A percentile compares a stretch with the other conserved stretches of the same genome.
Evolutionary conservation across 1,139 yeast genomes (phyloP).

Genomic region (Pneumocystis wakefieldiae): DNA sequence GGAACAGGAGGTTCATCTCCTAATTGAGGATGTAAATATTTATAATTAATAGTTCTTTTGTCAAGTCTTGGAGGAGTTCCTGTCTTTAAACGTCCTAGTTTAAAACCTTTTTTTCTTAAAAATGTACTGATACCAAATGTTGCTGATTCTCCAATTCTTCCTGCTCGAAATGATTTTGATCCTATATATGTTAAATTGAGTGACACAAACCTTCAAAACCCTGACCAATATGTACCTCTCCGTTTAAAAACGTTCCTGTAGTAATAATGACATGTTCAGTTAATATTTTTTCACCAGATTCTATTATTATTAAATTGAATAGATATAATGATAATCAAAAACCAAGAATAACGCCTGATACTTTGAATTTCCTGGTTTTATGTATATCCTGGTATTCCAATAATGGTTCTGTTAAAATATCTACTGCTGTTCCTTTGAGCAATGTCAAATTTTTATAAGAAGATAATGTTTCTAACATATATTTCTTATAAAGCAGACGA

Average conservation of each 20-base stretch:
- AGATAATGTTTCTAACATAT: conserved; percentile 59
- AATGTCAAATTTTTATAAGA: conserved; percentile 47
- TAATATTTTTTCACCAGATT: conserved; percentile 45
- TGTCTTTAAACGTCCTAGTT: conserved; percentile 79
- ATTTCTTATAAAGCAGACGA: conserved; percentile 55
- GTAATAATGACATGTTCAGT: conserved; percentile 69
- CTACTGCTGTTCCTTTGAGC: conserved; percentile 39
- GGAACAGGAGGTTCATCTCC: conserved; percentile 77
- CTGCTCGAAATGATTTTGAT: conserved; percentile 62
- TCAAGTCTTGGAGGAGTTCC: conserved; percentile 93
- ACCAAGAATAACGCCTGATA: conserved; percentile 20
- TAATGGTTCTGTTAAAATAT: conserved; percentile 61
- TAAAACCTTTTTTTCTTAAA: conserved; percentile 58
- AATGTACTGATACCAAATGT: conserved; percentile 81
- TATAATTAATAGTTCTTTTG: conserved; percentile 53
- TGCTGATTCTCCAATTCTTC: conserved; percentile 85
- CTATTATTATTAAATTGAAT: conserved; percentile 61
- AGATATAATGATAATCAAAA: conserved; percentile 5
- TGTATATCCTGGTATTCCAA: conserved; percentile 29
- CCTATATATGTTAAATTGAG: conserved; percentile 29
- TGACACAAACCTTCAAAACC: not conserved
- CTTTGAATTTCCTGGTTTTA: conserved; percentile 17
- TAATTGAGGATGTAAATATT: conserved; percentile 43
- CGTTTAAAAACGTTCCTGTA: conserved; percentile 90
- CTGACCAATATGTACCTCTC: conserved; percentile 64